Base-by-base conservation (phyloP, 495 filamentous ascomycete genomes). In the Aspergillus diversus region DNA sequence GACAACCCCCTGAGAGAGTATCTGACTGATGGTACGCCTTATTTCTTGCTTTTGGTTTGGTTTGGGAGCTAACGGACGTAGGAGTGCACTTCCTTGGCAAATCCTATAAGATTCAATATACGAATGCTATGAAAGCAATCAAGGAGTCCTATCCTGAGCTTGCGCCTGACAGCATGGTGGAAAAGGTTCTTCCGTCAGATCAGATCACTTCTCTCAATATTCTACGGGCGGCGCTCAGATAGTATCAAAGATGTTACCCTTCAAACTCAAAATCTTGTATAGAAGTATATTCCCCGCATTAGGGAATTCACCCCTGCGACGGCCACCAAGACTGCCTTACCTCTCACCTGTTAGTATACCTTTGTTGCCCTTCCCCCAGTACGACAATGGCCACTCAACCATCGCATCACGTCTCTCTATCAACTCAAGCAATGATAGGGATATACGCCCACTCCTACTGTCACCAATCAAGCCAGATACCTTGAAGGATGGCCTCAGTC, bases 1-100 rank as follows among this genome's bases (percentile, higher is more conserved):
- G 47, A 50, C n/a, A 50, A 50, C 27, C 47, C 47, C n/a, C 47
- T 50, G 27, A 50, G 7, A 7, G 47, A 50, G n/a, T 50, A 50
- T 50, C 27, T 50, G 9, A 50, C 16, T 50, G 47, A 50, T 50
- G 47, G 47, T 50, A 11, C 39, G 5, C 39, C 21, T 43, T 43
- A 12, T 50, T 50, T 27, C 16, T 4, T 8, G 1, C 5, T 27
- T 17, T 50, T 17, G 39, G 3, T 13, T 12, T 11, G n/a, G 8
- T 4, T 43, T 4, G 21, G 21, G 4, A 12, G 39, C 39, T 43
- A 12, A 43, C n/a, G 5, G 8, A 13, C 11, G 11, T 6, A 50
- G 47, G 47, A 17, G 9, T 50, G 7, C 47, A 50, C 11, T 50
- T 50, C 16, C 47, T 27, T 8, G 47, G 47, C 17, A 50, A 50